Conservation (phyloP, 2,329 filamentous ascomycete species). For the Xylariaceae sp. region DNA sequence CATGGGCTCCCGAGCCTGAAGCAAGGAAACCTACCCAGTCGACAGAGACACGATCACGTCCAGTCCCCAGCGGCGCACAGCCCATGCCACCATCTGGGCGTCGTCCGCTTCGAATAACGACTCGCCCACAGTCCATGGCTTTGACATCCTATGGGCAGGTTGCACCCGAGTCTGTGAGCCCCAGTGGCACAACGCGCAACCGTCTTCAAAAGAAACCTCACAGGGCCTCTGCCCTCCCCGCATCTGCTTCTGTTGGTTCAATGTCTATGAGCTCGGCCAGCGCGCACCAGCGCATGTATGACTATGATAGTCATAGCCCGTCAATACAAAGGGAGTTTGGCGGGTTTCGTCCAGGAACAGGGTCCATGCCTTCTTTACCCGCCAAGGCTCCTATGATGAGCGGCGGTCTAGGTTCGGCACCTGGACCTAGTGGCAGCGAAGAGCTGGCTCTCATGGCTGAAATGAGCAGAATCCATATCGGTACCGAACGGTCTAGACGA, state of each 20-base stretch:
- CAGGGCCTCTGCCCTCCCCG: conserved; percentile 41
- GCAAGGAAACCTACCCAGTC: conserved; percentile 42
- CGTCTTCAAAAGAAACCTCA: conserved; percentile 60
- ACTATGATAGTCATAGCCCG: conserved; percentile 50
- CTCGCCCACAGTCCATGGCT: conserved; percentile 46
- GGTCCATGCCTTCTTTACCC: conserved; percentile 55
- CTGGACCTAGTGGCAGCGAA: conserved; percentile 35
- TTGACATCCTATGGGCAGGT: conserved; percentile 30
- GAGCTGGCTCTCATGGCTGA: conserved; percentile 63
- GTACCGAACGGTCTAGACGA: conserved; percentile 52
- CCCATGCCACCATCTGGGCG: conserved; percentile 47
- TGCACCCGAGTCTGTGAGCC: conserved; percentile 32
- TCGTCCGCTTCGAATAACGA: conserved; percentile 46
- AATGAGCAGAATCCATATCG: conserved; percentile 63
- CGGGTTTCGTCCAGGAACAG: conserved; percentile 29
- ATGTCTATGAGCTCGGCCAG: conserved; percentile 51
- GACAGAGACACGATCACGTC: conserved; percentile 36
- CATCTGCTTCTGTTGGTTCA: conserved; percentile 35
- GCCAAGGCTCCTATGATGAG: conserved; percentile 61
- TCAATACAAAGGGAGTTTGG: conserved; percentile 31
- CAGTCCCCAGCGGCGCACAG: conserved; percentile 48
- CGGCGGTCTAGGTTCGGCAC: conserved; percentile 31
- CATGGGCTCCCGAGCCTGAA: conserved; percentile 73
- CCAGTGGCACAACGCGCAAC: conserved; percentile 44
- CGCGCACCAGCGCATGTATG: conserved; percentile 50